Evolutionary conservation across 805 yeast species (phyloP), one percentile per base, ranked within the genome.

Genomic region (Sugiyamaella qingdaonensis): DNA sequence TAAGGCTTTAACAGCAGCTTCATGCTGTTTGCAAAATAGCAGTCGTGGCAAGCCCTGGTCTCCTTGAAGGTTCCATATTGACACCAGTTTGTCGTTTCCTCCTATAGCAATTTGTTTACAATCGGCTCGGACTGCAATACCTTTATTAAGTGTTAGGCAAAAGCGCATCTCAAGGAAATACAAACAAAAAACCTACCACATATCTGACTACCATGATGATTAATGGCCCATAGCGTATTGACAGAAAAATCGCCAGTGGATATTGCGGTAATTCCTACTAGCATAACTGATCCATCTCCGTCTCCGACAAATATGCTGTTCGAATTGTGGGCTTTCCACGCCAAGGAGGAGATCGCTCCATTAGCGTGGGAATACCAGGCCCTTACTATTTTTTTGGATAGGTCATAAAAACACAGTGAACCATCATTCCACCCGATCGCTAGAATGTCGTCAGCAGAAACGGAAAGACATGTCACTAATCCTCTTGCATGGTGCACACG

Each of bases 1-100:
- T 44, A 91, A 73, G 0, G 96, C 97, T 61, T 90, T 90, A 0
- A 91, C 91, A 0, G 97, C 97, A 1, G 96, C 95, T 2, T 73
- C 71, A 62, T 91, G 97, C 0, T 76, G 79, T 49, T 90, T 71
- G 9, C 68, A 64, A 63, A 75, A 80, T 55, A 71, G 68, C 46
- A 79, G 60, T 19, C 51, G 61, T 9, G 92, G 86, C 0, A 56
- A 42, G 3, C 69, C 54, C 50, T 74, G 64, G 1, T 70, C 49
- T 24, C 29, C 29, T 7, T 24, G 29, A 18, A 86, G 76, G 58
- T 86, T 81, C 96, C 96, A 90, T 1, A 91, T 72, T 0, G 87
- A 76, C 54, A 92, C 87, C 14, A 80, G 72, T 62, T 90, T 88
- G 64, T 90, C 95, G 65, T 90, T 90, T 1, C 89, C 87, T 0